Conservation (phyloP, 352 stramenopile species). For the Thalassiosira mediterranea region DNA sequence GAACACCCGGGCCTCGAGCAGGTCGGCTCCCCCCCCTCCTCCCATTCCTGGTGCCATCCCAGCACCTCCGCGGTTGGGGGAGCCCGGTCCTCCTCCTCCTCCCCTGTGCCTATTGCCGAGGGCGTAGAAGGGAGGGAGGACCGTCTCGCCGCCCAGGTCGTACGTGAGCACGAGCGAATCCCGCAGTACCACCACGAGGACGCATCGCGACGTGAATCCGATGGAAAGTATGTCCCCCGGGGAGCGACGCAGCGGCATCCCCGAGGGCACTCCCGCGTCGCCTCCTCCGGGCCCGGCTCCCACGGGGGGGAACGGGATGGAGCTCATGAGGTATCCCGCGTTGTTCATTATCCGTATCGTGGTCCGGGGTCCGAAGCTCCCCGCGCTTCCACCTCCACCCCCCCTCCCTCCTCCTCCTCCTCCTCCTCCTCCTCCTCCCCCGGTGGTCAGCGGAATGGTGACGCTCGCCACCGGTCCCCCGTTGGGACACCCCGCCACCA, state of each 20-base stretch:
- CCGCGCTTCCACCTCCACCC: constrained; percentile 41
- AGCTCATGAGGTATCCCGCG: constrained; percentile 53
- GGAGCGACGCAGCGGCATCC: constrained; percentile 20
- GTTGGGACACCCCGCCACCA: constrained; percentile 73
- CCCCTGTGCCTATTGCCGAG: constrained; percentile 16
- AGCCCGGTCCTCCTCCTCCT: not conserved
- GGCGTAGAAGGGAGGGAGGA: constrained; percentile 74
- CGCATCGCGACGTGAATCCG: constrained; percentile 70
- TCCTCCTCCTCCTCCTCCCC: constrained; percentile 21
- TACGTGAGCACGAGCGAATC: constrained; percentile 77
- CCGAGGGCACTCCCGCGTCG: no score
- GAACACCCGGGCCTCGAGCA: constrained; percentile 71
- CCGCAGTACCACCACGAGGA: constrained; percentile 66
- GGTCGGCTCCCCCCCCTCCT: constrained; percentile 28
- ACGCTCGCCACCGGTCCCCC: constrained; percentile 75
- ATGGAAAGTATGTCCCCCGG: constrained; percentile 70
- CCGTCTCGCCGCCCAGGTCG: constrained; percentile 53
- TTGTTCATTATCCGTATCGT: constrained; percentile 73
- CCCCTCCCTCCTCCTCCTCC: constrained; percentile 40
- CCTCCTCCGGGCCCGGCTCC: no score
- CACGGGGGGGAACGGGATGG: constrained; percentile 68
- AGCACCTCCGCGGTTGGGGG: not conserved
- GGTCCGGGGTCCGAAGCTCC: constrained; percentile 43
- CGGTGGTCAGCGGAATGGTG: constrained; percentile 57
- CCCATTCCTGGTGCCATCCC: not conserved